A percentile compares a stretch with the other conserved stretches of the same genome.
Evolutionary conservation across 163 green algal genomes (phyloP).

Genomic region (Scenedesmus sp.): DNA sequence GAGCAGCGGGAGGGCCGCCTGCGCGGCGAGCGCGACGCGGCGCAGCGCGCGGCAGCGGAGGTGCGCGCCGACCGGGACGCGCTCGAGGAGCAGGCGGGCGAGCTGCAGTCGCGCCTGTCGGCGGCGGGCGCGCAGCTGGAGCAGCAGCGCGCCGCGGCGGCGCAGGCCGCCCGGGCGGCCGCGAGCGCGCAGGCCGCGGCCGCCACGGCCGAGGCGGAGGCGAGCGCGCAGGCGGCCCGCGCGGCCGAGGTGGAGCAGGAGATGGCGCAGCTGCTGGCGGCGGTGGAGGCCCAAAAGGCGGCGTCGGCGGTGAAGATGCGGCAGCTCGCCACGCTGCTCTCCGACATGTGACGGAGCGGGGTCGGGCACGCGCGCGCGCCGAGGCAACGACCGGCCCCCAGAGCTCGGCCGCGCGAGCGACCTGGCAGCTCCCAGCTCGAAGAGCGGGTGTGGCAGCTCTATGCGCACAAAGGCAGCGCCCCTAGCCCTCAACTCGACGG

Average conservation of each 20-base stretch:
- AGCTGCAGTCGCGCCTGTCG: conserved; percentile 15
- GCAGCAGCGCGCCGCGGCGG: conserved; percentile 36
- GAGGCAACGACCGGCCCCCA: no score
- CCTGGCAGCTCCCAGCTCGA: no score
- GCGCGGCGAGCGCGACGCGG: conserved; percentile 64
- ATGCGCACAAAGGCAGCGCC: no score
- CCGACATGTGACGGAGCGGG: no score
- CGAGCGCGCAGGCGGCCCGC: conserved; percentile 42
- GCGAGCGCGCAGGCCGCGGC: conserved; percentile 39
- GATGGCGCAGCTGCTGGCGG: conserved; percentile 68
- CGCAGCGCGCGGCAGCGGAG: conserved; percentile 36
- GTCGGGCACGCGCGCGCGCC: no score
- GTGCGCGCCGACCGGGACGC: conserved; percentile 4
- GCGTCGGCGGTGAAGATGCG: conserved; percentile 71
- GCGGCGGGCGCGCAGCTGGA: not conserved
- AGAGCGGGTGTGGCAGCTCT: no score
- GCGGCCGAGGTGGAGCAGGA: conserved; percentile 72
- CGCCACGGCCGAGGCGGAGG: conserved; percentile 45
- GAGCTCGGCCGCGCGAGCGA: no score
- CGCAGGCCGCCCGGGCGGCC: conserved; percentile 19
- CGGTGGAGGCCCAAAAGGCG: conserved; percentile 73
- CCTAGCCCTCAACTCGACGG: no score
- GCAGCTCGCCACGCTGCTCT: conserved; percentile 74
- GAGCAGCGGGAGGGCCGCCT: conserved; percentile 72
- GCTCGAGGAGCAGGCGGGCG: conserved; percentile 36